Percentiles rank a stretch among this genome's conserved stretches.
These are phyloP conservation scores for Penicillium sp. DNA, from an alignment of 2,329 filamentous ascomycete species.

Conservation along the genomic window DNA sequence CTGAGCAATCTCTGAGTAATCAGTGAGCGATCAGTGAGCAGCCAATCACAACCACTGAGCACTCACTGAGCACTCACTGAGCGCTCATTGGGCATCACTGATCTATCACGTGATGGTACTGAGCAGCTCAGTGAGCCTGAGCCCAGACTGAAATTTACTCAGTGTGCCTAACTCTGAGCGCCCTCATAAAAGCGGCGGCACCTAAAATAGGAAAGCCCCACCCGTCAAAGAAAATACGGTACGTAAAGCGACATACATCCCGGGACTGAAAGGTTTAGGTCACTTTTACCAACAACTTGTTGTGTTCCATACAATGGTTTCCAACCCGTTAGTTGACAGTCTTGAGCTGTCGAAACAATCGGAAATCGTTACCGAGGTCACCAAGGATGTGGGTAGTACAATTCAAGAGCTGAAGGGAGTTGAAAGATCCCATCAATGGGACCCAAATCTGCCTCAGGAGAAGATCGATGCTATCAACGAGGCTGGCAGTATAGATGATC, in stretches of 20 bases:
- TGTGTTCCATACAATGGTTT: background rate
- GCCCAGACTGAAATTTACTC: slow-evolving; percentile 14
- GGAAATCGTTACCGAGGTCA: background rate
- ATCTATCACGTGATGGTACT: slow-evolving; percentile 5
- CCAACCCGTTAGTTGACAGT: background rate
- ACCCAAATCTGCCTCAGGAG: slow-evolving; percentile 61
- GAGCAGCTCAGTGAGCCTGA: slow-evolving; percentile 10
- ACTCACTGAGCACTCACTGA: slow-evolving; percentile 1
- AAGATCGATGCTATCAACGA: slow-evolving; percentile 59
- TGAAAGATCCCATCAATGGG: slow-evolving; percentile 44
- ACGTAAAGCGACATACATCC: slow-evolving; percentile 2
- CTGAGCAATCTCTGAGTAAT: slow-evolving; percentile 11
- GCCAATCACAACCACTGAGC: slow-evolving; percentile 8
- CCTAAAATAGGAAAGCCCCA: slow-evolving; percentile 12
- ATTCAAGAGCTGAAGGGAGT: slow-evolving; percentile 9
- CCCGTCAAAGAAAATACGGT: slow-evolving; percentile 9
- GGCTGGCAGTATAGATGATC: slow-evolving; percentile 54
- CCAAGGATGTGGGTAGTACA: background rate
- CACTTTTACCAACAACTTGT: background rate
- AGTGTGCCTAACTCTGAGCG: slow-evolving; percentile 15
- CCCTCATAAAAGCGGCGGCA: slow-evolving; percentile 15
- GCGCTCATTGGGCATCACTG: slow-evolving; percentile 4
- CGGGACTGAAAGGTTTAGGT: background rate
- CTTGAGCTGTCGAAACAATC: background rate
- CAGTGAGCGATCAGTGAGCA: slow-evolving; percentile 1